Evolutionary conservation across 139 green algal genomes (phyloP), one percentile per base, ranked within the genome.

Genomic region (Micractinium conductrix): DNA sequence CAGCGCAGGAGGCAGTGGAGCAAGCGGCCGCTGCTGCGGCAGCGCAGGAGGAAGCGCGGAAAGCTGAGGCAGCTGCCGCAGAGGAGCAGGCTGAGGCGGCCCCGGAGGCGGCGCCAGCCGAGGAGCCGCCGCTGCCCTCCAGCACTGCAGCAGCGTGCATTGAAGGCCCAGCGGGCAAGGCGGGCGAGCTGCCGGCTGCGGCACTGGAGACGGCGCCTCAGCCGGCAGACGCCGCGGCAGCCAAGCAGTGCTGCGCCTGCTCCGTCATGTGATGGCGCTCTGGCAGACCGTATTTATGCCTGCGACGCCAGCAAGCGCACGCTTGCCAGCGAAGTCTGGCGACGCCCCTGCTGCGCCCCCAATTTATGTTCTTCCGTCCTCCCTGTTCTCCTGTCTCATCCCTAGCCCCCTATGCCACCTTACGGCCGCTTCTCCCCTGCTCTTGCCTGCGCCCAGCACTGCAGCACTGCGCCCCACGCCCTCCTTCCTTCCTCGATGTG

Each of bases 191-290:
- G n/a, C n/a, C 24, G 53, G 53, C 53, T 30, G 53, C 53, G 53
- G 9, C 65, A 16, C 33, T 72, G 33, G 65, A 72, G 65, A 44
- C 35, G 35, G 35, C 33, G 65, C n/a, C 65, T 26, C 58, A 5
- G 12, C 33, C 63, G 26, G 37, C 19, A 1, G 50, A 53, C 44
- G 19, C 28, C 0, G 37, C 40, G 28, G 37, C 76, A 21, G 76
- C 76, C 58, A 82, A 82, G 76, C 76, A 82, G 76, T 82, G 76
- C 40, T 82, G 76, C 28, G 76, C 19, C 38, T 82, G 76, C 58
- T 42, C 40, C 10, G 35, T 82, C 26, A 55, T 55, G 42, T 82
- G 76, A 82, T n/a, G n/a, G n/a, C n/a, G n/a, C n/a, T n/a, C n/a
- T n/a, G n/a, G n/a, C n/a, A n/a, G n/a, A n/a, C n/a, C n/a, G n/a